Percentiles rank a stretch among this genome's conserved stretches.
These are phyloP conservation scores for Plasmodium cynomolgi DNA, from an alignment of 169 alveolate species.

Conservation along the genomic window DNA sequence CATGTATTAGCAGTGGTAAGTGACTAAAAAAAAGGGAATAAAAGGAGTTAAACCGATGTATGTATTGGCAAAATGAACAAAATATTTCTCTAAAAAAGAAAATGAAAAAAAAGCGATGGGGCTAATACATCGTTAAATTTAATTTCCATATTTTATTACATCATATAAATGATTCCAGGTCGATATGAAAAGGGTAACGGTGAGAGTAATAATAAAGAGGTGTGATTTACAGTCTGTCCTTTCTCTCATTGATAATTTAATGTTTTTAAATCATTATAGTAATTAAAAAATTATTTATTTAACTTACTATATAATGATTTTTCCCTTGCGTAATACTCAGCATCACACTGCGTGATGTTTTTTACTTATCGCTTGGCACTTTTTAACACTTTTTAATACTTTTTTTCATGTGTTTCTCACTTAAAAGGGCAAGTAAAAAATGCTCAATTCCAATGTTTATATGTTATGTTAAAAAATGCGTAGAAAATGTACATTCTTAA, in stretches of 20 bases:
- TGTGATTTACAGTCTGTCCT: background rate
- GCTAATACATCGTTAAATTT: too few species aligned
- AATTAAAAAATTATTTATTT: background rate
- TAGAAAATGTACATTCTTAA: background rate
- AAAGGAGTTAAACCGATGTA: background rate
- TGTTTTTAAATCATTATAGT: background rate
- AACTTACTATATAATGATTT: background rate
- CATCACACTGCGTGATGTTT: background rate
- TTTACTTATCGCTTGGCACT: background rate
- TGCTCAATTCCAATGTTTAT: background rate
- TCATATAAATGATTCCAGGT: slow-evolving; percentile 4
- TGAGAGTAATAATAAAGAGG: background rate
- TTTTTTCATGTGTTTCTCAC: background rate
- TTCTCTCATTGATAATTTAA: background rate
- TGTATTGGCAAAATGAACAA: background rate
- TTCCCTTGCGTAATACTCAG: background rate
- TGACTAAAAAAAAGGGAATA: background rate
- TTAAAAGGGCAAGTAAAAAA: background rate
- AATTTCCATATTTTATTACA: background rate
- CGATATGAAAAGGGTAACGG: background rate
- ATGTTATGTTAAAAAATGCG: background rate
- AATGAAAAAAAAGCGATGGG: background rate
- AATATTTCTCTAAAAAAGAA: background rate
- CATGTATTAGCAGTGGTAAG: background rate
- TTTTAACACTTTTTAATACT: background rate